Conservation (phyloP, 768 basidiomycete species). For the Hypsizygus marmoreus region DNA sequence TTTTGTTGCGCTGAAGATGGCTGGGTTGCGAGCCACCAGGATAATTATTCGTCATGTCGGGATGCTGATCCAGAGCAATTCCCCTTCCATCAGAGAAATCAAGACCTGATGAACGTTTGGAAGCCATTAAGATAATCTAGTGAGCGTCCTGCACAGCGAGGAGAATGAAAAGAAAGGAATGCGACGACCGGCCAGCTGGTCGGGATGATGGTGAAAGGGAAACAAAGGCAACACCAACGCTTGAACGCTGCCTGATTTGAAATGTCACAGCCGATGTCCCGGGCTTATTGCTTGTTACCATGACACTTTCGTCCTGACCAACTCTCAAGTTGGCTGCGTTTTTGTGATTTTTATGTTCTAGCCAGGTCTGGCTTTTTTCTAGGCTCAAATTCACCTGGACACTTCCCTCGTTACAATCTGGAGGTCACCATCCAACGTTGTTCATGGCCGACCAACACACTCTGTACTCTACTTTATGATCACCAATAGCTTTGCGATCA, state of each 20-base stretch:
- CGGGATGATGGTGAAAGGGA: conserved; percentile 28
- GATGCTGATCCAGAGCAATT: conserved; percentile 53
- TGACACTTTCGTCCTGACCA: no score
- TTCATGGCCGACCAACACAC: no score
- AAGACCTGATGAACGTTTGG: conserved; percentile 59
- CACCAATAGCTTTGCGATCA: no score
- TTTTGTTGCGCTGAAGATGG: conserved; percentile 81
- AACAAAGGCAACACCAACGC: conserved; percentile 8
- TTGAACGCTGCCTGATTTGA: neutral
- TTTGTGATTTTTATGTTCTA: no score
- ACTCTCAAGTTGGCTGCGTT: no score
- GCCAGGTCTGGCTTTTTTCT: no score
- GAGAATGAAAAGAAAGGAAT: conserved; percentile 32
- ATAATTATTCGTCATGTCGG: conserved; percentile 38
- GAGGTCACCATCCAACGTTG: no score
- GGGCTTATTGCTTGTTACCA: no score
- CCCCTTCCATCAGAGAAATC: conserved; percentile 65
- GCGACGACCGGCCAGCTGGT: conserved; percentile 51
- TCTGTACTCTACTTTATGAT: no score
- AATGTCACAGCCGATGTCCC: no score
- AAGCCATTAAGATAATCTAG: conserved; percentile 27
- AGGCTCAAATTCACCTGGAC: no score
- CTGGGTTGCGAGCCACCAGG: conserved; percentile 34
- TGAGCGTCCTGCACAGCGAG: conserved; percentile 42
- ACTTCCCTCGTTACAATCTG: no score